Base-by-base conservation (phyloP, 345 rosid genomes). In the Chamaenerion angustifolium region DNA sequence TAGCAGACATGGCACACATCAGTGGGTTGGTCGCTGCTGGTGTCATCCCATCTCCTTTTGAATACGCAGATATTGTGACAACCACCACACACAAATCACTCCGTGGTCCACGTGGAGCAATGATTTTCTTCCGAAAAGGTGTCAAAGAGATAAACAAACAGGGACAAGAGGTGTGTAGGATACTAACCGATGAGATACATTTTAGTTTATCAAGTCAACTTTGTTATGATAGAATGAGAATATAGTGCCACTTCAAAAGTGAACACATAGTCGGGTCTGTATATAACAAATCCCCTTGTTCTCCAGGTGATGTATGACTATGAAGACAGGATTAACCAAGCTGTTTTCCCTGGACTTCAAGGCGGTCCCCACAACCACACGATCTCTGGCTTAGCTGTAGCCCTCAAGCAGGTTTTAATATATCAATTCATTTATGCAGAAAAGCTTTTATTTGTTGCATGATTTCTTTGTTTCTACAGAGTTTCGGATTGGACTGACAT, bases 301-400 rank as follows among this genome's bases (percentile, higher is more conserved):
- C 46, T 61, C 11, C 74, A 90, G 98, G 92, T 81, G 40, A 66
- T 81, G 84, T 90, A 85, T 73, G 95, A 81, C 68, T 77, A 60
- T 40, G 90, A 81, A 59, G 95, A 85, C 69, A 81, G 65, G 76
- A 85, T 90, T 48, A 90, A 89, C 59, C 78, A 79, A 65, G 92
- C 97, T 13, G 97, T 89, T 52, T 89, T 89, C 62, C 97, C 95
- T 43, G 97, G 97, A 57, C 76, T 89, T 58, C 97, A 89, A 70
- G 97, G 97, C 51, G 97, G 97, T 57, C 97, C 97, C 11, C 97
- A 89, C 67, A 89, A 89, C 60, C 95, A 89, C 70, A 89, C 97
- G 14, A 89, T 89, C 48, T 11, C 90, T 25, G 97, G 84, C 61
- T 72, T 89, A 56, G 97, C 97, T 18, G 98, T 90, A 63, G 88